Percentiles rank a stretch among this genome's conserved stretches.
phyloP scores from a whole-genome alignment of 345 rosid genomes.

The Trapa bicornis region DNA sequence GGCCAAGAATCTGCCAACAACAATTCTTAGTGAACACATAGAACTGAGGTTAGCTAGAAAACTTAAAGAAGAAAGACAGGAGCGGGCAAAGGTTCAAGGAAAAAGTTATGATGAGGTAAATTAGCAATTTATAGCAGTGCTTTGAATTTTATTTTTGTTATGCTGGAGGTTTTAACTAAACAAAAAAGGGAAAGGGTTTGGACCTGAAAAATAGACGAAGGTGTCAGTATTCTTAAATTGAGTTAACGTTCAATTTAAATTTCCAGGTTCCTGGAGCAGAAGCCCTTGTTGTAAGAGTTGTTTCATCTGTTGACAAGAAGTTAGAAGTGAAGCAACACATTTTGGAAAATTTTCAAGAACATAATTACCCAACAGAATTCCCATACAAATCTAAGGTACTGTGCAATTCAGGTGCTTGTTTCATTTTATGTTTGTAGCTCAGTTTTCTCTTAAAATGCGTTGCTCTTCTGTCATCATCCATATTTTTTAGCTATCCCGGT shows the following conservation, averaged over 20 bases:
- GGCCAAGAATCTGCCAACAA: conserved; percentile 91
- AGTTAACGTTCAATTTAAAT: neutral
- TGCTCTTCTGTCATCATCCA: neutral
- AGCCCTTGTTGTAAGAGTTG: conserved; percentile 89
- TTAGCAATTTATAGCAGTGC: neutral
- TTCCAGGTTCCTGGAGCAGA: conserved; percentile 88
- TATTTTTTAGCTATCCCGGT: neutral
- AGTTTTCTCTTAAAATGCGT: neutral
- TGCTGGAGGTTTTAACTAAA: neutral
- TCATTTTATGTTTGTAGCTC: neutral
- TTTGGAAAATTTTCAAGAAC: conserved; percentile 85
- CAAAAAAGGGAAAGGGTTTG: neutral
- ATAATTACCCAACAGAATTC: conserved; percentile 79
- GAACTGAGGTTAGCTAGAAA: conserved; percentile 68
- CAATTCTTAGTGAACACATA: conserved; percentile 90
- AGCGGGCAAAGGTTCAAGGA: conserved; percentile 71
- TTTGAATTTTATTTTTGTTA: neutral
- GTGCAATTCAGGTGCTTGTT: neutral
- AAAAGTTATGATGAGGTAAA: conserved; percentile 84
- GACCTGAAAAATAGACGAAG: neutral
- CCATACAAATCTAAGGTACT: conserved; percentile 91
- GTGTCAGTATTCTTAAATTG: neutral
- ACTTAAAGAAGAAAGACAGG: conserved; percentile 69
- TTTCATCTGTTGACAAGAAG: conserved; percentile 97
- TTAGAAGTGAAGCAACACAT: conserved; percentile 92